Evolutionary conservation across 192 early-diverging fungal genomes (phyloP).

Genomic region (Entomortierella parvispora): DNA sequence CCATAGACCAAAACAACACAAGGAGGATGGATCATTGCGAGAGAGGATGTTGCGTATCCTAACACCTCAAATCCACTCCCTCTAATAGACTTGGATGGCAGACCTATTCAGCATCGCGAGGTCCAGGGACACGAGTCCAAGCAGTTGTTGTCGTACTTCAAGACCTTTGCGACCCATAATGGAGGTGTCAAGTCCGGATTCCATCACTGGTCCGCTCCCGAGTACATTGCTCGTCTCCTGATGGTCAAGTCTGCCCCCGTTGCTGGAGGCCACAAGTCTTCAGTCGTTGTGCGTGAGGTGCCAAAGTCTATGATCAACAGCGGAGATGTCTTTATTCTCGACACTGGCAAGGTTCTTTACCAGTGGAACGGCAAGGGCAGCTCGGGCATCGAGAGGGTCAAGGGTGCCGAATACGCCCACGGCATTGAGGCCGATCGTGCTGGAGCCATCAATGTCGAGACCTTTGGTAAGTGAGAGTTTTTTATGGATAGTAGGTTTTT

Average conservation of each 20-base stretch:
- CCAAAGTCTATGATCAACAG: conserved; percentile 64
- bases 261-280: conserved; percentile 45
- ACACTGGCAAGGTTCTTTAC: conserved; percentile 71
- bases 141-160: conserved; percentile 78
- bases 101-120: conserved; percentile 82
- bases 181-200: conserved; percentile 83
- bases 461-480: conserved; percentile 64
- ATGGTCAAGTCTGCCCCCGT: conserved; percentile 60
- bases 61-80: neutral
- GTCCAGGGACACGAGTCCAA: conserved; percentile 74
- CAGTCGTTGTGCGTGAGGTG: conserved; percentile 73
- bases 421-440: conserved; percentile 71
- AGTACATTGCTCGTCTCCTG: conserved; percentile 60
- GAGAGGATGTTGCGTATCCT: too few relatives aligned
- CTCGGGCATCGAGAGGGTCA: conserved; percentile 74
- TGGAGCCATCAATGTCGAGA: conserved; percentile 63
- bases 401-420: conserved; percentile 72
- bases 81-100: conserved; percentile 63
- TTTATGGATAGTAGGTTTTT: too few relatives aligned
- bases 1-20: too few relatives aligned
- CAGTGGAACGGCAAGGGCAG: conserved; percentile 75
- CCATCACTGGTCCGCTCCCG: conserved; percentile 67
- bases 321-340: conserved; percentile 82
- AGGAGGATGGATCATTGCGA: too few relatives aligned
- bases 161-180: conserved; percentile 58